Evolutionary conservation across 257 asterid species (phyloP), one percentile per base, ranked within the genome.

Genomic region (Buddleja alternifolia): DNA sequence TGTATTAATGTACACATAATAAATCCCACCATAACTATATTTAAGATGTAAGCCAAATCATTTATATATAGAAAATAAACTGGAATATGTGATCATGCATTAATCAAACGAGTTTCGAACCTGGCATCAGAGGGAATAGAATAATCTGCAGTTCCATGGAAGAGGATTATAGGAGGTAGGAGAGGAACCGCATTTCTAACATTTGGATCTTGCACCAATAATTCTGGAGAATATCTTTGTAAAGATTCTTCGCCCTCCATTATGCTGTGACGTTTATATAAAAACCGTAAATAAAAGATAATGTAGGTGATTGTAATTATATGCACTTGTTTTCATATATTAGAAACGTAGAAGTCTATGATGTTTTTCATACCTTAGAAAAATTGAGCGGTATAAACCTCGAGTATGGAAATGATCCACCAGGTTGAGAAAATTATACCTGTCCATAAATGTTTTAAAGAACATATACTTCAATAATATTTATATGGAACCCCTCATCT

Each of bases 201-300:
- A 70, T 69, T 77, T 12, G 94, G 92, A 23, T 90, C 97, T 69
- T 83, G 88, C n/a, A 81, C 88, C 77, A 73, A 34, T 63, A 90
- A 46, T 81, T 93, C 98, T 4, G 98, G 98, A 44, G 97, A 93
- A 76, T 85, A 88, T 73, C 80, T 69, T 15, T 73, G 64, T 62
- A 93, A 80, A 25, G 90, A 86, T 76, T 88, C 89, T 79, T 93
- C 97, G 56, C 98, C 98, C 75, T 90, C 98, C 98, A 93, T 93
- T 77, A 93, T 90, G 81, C 98, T 93, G 83, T 54, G 47, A 10
- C 66, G 39, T 72, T 42, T 20, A 48, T 20, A 54, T 47, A 66
- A 53, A 68, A 11, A 2, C 17, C 59, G 51, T 65, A 2, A 51
- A 29, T 42, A 44, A 37, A n/a, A n/a, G 37, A 55, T 7, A 51